Evolutionary conservation across 225 moss, liverwort and hornwort genomes (phyloP).

Genomic region (Anthoceros angustus): DNA sequence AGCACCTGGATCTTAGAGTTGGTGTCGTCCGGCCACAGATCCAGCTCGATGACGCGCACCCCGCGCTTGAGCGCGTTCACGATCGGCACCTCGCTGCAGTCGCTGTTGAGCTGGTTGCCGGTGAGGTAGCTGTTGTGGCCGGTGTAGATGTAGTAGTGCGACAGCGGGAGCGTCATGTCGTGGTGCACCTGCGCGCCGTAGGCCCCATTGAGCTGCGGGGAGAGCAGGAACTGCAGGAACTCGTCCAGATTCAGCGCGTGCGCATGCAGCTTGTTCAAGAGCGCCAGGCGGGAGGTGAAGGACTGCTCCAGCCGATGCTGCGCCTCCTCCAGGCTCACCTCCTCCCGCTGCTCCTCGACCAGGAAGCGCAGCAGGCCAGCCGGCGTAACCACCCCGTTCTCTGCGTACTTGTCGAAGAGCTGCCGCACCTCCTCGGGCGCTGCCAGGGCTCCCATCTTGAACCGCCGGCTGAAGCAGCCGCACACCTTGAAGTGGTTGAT

Average conservation of each 20-base stretch:
- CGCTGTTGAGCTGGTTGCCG: constrained; percentile 88
- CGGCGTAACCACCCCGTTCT: constrained; percentile 34
- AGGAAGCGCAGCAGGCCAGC: constrained; percentile 42
- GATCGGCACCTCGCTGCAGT: constrained; percentile 63
- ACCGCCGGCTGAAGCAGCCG: constrained; percentile 27
- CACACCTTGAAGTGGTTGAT: constrained; percentile 12
- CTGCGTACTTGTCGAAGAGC: constrained; percentile 42
- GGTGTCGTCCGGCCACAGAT: constrained; percentile 60
- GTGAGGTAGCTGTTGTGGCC: constrained; percentile 95
- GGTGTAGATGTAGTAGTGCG: constrained; percentile 64
- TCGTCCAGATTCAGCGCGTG: constrained; percentile 29
- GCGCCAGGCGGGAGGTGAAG: constrained; percentile 10
- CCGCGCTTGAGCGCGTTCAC: constrained; percentile 49
- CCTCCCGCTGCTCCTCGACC: constrained; percentile 43
- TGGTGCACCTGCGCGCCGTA: constrained; percentile 47
- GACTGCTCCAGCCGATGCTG: constrained; percentile 27
- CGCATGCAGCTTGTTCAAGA: constrained; percentile 18
- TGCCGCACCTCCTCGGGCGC: constrained; percentile 16
- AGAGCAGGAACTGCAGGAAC: constrained; percentile 38
- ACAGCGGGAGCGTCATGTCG: constrained; percentile 69
- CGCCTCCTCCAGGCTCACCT: constrained; percentile 27
- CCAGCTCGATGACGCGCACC: constrained; percentile 80
- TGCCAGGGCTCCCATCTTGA: constrained; percentile 9
- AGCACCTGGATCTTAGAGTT: constrained; percentile 51
- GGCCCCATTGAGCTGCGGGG: constrained; percentile 34